Percentiles rank a stretch among this genome's conserved stretches.
Conservation (phyloP, 23 red algal genomes). For the Gracilaria vermiculophylla region DNA sequence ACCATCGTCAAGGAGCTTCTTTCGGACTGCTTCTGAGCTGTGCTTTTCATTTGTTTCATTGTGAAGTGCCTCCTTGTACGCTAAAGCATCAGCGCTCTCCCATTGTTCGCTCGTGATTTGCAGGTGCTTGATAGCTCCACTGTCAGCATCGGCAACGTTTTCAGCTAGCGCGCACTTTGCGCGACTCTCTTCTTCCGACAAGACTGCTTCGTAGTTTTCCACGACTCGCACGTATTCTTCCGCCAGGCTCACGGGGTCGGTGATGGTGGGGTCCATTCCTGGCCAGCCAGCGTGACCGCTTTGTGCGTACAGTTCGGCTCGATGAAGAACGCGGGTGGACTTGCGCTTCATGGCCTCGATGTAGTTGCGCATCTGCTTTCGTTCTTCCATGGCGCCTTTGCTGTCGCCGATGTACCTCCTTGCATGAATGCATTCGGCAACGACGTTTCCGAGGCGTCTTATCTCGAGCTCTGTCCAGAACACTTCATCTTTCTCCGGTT, state of each 20-base stretch:
- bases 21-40: conserved; percentile 1
- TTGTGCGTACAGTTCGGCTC: conserved; percentile 51
- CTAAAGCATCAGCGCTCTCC: conserved; percentile 49
- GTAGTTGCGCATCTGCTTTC: conserved; percentile 37
- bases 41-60: background rate
- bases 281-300: conserved; percentile 57
- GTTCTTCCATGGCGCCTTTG: conserved; percentile 7
- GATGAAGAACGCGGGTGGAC: conserved; percentile 55
- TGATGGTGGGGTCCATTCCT: conserved; percentile 57
- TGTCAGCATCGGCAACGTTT: background rate
- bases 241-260: conserved; percentile 51
- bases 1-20: conserved; percentile 5
- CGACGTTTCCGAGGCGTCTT: conserved; percentile 55
- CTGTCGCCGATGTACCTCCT: conserved; percentile 40
- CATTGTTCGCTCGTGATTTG: conserved; percentile 24
- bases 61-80: conserved; percentile 48
- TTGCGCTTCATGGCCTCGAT: conserved; percentile 67
- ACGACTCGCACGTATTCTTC: conserved; percentile 69
- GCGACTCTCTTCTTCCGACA: conserved; percentile 46
- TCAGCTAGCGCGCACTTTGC: background rate
- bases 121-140: background rate
- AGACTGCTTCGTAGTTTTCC: conserved; percentile 47
- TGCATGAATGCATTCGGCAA: conserved; percentile 48
- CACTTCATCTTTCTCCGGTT: conserved; percentile 41
- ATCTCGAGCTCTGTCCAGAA: conserved; percentile 75